These are phyloP conservation scores for Collybia mongolica DNA, from an alignment of 768 basidiomycete genomes.

Conservation along the genomic window DNA sequence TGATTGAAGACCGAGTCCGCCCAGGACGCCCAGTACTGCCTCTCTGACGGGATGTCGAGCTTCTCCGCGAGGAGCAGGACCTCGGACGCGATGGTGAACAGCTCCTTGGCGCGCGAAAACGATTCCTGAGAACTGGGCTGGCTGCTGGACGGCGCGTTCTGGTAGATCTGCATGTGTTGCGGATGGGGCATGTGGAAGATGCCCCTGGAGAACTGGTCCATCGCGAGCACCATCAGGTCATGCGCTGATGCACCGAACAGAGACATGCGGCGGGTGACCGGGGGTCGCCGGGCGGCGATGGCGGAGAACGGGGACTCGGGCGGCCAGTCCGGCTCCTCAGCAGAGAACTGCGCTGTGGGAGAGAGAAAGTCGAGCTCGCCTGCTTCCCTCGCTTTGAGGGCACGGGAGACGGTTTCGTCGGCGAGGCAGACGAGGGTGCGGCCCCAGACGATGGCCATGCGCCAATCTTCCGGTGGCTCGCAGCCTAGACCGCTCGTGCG, in stretches of 20 bases:
- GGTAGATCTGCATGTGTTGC: slow-evolving; percentile 14
- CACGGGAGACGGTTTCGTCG: slow-evolving; percentile 43
- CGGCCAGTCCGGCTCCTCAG: slow-evolving; percentile 50
- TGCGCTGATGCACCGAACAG: slow-evolving; percentile 39
- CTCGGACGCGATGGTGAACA: slow-evolving; percentile 62
- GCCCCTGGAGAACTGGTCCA: slow-evolving; percentile 68
- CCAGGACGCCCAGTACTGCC: slow-evolving; percentile 58
- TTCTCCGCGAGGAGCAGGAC: slow-evolving; percentile 62
- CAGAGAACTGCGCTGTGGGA: slow-evolving; percentile 16
- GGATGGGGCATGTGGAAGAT: slow-evolving; percentile 72
- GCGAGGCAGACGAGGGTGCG: slow-evolving; percentile 62
- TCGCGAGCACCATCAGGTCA: slow-evolving; percentile 58
- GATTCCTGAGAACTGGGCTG: slow-evolving; percentile 22
- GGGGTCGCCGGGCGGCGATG: slow-evolving; percentile 48
- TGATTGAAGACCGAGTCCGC: slow-evolving; percentile 61
- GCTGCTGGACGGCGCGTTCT: slow-evolving; percentile 9
- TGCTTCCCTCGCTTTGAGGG: slow-evolving; percentile 12
- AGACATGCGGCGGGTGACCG: slow-evolving; percentile 47
- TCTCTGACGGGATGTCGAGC: slow-evolving; percentile 39
- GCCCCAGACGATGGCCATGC: slow-evolving; percentile 67
- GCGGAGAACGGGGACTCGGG: slow-evolving; percentile 49
- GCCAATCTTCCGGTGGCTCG: slow-evolving; percentile 56
- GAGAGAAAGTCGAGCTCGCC: slow-evolving; percentile 1
- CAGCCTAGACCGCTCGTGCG: slow-evolving; percentile 31
- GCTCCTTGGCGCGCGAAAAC: slow-evolving; percentile 57